These are phyloP conservation scores for Aotearoamyces nothofagi DNA, from an alignment of 2,329 filamentous ascomycete species.

Conservation along the genomic window DNA sequence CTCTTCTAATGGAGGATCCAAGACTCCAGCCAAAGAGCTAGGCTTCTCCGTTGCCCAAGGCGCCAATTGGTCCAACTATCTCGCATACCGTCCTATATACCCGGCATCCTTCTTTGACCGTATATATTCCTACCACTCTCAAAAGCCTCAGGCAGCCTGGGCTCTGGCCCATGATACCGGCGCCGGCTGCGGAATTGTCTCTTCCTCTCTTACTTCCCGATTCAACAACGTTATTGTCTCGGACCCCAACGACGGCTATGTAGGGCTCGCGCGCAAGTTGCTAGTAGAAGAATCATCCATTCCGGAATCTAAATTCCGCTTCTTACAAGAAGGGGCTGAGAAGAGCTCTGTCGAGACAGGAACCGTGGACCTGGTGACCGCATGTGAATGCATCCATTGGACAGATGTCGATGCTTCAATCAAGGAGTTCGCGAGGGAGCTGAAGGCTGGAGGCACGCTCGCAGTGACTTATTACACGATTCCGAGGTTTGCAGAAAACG, in stretches of 20 bases:
- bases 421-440: slow-evolving; percentile 11
- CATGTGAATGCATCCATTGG: slow-evolving; percentile 15
- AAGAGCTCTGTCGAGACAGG: slow-evolving; percentile 9
- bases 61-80: no score
- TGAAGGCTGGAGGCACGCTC: slow-evolving; percentile 12
- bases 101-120: no score
- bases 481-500: no score
- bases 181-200: no score
- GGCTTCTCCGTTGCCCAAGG: no score
- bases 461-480: slow-evolving; percentile 12
- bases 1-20: no score
- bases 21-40: no score
- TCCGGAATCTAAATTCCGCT: slow-evolving; percentile 10
- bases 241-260: slow-evolving; percentile 16
- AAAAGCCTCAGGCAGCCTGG: no score
- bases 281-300: slow-evolving; percentile 8
- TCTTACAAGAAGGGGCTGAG: slow-evolving; percentile 15
- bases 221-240: slow-evolving; percentile 17
- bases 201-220: no score
- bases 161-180: no score
- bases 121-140: no score
- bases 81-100: no score
- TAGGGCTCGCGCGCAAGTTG: slow-evolving; percentile 8
- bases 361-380: slow-evolving; percentile 11
- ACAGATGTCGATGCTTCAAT: slow-evolving; percentile 10